Evolutionary conservation across 2,329 filamentous ascomycete genomes (phyloP).

Genomic region (Amesomyces nigricolor): DNA sequence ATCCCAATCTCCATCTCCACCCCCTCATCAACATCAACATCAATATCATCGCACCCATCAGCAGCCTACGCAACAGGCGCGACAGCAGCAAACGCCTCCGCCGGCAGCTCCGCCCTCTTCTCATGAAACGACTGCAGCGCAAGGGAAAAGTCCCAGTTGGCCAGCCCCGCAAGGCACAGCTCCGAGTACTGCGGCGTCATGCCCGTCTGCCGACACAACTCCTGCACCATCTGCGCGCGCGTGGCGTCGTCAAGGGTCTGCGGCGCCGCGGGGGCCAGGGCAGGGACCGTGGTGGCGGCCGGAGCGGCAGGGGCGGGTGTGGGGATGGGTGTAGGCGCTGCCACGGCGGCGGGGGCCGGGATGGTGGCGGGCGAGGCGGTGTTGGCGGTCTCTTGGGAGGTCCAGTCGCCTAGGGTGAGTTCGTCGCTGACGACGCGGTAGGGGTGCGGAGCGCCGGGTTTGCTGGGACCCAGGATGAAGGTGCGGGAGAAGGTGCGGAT

Average conservation of each 20-base stretch:
- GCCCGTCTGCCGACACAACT: constrained; percentile 70
- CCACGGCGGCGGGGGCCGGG: constrained; percentile 31
- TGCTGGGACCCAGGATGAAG: constrained; percentile 72
- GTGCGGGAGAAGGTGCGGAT: constrained; percentile 77
- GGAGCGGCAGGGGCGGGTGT: constrained; percentile 6
- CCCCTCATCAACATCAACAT: too few species aligned
- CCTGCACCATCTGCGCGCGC: constrained; percentile 65
- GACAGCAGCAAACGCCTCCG: constrained; percentile 14
- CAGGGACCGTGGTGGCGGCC: neutral
- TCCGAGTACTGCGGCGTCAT: constrained; percentile 76
- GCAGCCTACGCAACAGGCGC: constrained; percentile 16
- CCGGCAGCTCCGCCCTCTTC: constrained; percentile 55
- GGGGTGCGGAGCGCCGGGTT: constrained; percentile 47
- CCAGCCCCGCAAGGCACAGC: constrained; percentile 68
- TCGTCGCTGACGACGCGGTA: constrained; percentile 71
- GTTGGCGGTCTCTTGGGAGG: constrained; percentile 15
- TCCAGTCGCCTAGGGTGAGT: constrained; percentile 65
- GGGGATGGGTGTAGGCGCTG: constrained; percentile 20
- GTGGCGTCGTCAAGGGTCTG: constrained; percentile 12
- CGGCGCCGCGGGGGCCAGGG: neutral
- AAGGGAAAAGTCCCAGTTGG: constrained; percentile 71
- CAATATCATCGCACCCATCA: neutral
- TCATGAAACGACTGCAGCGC: constrained; percentile 71
- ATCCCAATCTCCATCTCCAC: too few species aligned
- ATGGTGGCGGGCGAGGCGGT: constrained; percentile 26